Conservation (phyloP, 2,329 filamentous ascomycete species). For the Penicillium sp. region DNA sequence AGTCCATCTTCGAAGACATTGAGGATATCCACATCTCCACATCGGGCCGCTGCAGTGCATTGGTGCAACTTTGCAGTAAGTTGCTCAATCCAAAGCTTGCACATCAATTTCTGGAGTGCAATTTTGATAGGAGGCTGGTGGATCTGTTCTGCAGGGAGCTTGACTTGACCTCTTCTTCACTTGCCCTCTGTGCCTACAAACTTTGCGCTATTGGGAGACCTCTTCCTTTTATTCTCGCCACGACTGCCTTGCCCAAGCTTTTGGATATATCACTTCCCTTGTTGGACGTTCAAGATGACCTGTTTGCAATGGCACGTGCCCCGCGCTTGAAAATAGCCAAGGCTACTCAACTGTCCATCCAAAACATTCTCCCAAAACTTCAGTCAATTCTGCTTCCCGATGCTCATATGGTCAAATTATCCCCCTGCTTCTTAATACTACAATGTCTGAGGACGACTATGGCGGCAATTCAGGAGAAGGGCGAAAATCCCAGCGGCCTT, state of each 20-base stretch:
- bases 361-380: slow-evolving; percentile 24
- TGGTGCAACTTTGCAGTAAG: slow-evolving; percentile 58
- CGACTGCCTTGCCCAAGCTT: slow-evolving; percentile 33
- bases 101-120: slow-evolving; percentile 68
- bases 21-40: slow-evolving; percentile 47
- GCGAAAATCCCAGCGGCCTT: slow-evolving; percentile 29
- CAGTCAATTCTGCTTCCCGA: slow-evolving; percentile 27
- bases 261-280: slow-evolving; percentile 28
- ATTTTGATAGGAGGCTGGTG: slow-evolving; percentile 68
- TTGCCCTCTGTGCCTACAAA: slow-evolving; percentile 35
- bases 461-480: slow-evolving; percentile 32
- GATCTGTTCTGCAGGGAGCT: slow-evolving; percentile 59
- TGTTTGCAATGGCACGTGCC: slow-evolving; percentile 24
- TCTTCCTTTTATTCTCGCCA: slow-evolving; percentile 29
- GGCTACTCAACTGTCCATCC: slow-evolving; percentile 30
- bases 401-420: slow-evolving; percentile 19
- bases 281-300: slow-evolving; percentile 30
- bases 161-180: slow-evolving; percentile 47
- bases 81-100: slow-evolving; percentile 45
- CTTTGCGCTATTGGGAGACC: slow-evolving; percentile 30
- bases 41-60: slow-evolving; percentile 52
- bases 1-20: slow-evolving; percentile 61
- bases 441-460: slow-evolving; percentile 34
- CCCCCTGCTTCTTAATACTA: slow-evolving; percentile 36
- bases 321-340: slow-evolving; percentile 30